These are phyloP conservation scores for Kodamaea ohmeri DNA, from an alignment of 1,139 yeast genomes.

Conservation along the genomic window DNA sequence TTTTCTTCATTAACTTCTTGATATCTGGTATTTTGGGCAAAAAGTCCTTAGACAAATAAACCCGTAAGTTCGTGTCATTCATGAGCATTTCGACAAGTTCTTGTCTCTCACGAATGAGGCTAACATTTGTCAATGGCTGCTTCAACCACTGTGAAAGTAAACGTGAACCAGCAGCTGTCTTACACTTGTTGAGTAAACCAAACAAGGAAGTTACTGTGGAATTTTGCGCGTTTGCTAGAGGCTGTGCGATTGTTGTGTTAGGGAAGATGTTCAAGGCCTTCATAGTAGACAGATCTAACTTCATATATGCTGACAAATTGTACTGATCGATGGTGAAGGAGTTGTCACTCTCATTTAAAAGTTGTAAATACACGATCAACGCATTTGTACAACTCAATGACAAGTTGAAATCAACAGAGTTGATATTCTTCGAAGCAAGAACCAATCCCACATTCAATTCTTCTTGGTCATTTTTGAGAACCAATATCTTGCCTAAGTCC, in stretches of 20 bases:
- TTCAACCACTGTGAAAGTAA: conserved; percentile 90
- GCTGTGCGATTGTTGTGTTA: conserved; percentile 31
- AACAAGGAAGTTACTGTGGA: conserved; percentile 52
- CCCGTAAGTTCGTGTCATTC: conserved; percentile 67
- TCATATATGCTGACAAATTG: conserved; percentile 75
- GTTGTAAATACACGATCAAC: conserved; percentile 58
- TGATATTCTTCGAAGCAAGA: conserved; percentile 59
- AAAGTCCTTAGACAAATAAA: conserved; percentile 63
- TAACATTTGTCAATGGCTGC: conserved; percentile 76
- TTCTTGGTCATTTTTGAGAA: conserved; percentile 40
- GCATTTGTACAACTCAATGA: conserved; percentile 58
- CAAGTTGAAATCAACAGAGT: conserved; percentile 30
- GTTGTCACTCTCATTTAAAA: conserved; percentile 50
- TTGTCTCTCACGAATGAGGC: conserved; percentile 65
- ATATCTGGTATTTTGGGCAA: conserved; percentile 79
- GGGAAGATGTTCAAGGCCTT: conserved; percentile 88
- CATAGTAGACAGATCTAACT: conserved; percentile 85
- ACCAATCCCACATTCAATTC: conserved; percentile 44
- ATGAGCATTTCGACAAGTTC: conserved; percentile 66
- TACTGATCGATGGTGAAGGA: conserved; percentile 61
- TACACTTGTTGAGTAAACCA: conserved; percentile 84
- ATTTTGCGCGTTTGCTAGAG: not conserved
- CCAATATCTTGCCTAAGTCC: conserved; percentile 60
- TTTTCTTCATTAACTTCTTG: conserved; percentile 66
- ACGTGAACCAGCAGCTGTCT: conserved; percentile 81